phyloP scores from a whole-genome alignment of 1,139 yeast species.

The Meyerozyma sp. region DNA sequence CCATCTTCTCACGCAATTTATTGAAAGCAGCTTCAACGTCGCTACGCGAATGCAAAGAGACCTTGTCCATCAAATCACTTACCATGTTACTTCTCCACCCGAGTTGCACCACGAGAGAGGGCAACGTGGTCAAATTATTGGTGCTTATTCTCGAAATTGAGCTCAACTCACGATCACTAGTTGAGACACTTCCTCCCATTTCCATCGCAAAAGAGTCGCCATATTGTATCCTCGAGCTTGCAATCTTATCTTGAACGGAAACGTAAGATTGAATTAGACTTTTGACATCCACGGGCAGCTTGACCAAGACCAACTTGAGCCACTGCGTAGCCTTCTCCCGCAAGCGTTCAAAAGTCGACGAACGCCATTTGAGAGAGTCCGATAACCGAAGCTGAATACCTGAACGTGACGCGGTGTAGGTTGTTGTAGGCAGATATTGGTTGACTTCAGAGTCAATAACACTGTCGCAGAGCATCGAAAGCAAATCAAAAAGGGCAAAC shows the following conservation, averaged over 20 bases:
- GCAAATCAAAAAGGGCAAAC: conserved; percentile 73
- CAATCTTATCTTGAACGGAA: conserved; percentile 38
- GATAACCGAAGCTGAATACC: conserved; percentile 62
- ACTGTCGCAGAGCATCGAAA: conserved; percentile 73
- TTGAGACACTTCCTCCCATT: conserved; percentile 69
- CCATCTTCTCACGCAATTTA: conserved; percentile 15
- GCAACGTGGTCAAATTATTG: conserved; percentile 48
- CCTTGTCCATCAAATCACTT: conserved; percentile 33
- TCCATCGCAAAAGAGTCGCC: conserved; percentile 90
- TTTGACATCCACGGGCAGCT: conserved; percentile 68
- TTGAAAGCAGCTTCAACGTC: conserved; percentile 26
- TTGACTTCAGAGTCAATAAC: conserved; percentile 82
- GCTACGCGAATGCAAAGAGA: conserved; percentile 26
- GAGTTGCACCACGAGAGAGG: conserved; percentile 73
- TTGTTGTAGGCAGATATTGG: conserved; percentile 77
- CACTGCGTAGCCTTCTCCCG: conserved; percentile 59
- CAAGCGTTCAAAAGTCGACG: conserved; percentile 56
- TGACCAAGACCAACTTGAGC: conserved; percentile 51
- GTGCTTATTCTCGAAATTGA: conserved; percentile 23
- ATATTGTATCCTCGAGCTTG: conserved; percentile 45
- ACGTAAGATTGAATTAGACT: conserved; percentile 75
- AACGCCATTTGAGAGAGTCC: conserved; percentile 77
- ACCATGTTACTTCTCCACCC: conserved; percentile 61
- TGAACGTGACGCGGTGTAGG: conserved; percentile 53
- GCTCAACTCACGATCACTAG: conserved; percentile 56